Evolutionary conservation across 495 filamentous ascomycete species (phyloP).

Genomic region (Penicillium waksmanii): DNA sequence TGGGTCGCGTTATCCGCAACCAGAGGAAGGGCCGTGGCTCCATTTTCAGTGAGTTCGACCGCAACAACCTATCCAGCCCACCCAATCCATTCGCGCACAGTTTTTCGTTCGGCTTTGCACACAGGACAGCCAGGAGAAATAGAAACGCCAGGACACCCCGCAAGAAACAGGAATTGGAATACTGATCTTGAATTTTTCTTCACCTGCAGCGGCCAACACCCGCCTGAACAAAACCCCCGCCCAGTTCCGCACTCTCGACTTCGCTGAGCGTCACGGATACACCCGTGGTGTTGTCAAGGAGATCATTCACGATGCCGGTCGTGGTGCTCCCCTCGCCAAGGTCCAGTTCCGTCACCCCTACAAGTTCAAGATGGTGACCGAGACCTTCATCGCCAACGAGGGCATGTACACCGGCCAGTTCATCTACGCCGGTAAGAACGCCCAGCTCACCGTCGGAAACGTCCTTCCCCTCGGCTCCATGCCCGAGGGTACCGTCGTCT

Average conservation of each 20-base stretch:
- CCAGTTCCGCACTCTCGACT: conserved; percentile 95
- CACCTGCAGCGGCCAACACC: conserved; percentile 71
- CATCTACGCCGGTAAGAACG: conserved; percentile 99
- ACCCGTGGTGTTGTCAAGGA: conserved; percentile 96
- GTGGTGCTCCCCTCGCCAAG: conserved; percentile 95
- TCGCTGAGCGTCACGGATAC: conserved; percentile 94
- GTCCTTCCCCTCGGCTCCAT: conserved; percentile 90
- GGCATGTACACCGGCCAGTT: conserved; percentile 99
- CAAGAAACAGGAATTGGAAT: conserved; percentile 26
- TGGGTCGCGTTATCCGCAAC: conserved; percentile 91
- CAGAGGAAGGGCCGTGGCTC: conserved; percentile 97
- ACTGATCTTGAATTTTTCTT: conserved; percentile 46
- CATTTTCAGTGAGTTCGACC: conserved; percentile 86
- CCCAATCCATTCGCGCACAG: conserved; percentile 15
- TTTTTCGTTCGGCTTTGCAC: conserved; percentile 20
- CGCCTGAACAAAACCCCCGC: conserved; percentile 90
- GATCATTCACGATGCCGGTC: conserved; percentile 98
- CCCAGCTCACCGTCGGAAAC: conserved; percentile 92
- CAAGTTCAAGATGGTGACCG: conserved; percentile 85
- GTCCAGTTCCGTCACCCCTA: conserved; percentile 94
- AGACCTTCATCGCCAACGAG: conserved; percentile 99
- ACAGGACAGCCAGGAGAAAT: conserved; percentile 19
- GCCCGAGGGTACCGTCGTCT: conserved; percentile 97
- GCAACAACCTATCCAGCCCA: conserved; percentile 27
- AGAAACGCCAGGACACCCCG: conserved; percentile 15